Evolutionary conservation across 208 protist species (phyloP), one percentile per base, ranked within the genome.

Genomic region (Jaenimonas drosophilae): DNA sequence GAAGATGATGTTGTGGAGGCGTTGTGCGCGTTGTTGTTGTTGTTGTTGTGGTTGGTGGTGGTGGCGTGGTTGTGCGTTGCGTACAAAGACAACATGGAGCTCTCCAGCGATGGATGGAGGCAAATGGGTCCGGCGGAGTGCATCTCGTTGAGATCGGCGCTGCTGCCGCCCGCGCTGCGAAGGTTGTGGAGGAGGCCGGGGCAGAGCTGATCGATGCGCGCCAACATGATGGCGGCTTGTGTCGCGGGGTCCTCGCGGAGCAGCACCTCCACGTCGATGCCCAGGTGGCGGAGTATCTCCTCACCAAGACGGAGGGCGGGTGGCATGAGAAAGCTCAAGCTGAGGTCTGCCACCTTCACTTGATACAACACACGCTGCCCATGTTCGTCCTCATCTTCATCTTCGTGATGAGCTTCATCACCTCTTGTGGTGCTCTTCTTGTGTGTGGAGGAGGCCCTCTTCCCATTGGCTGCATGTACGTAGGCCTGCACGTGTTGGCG

Each of bases 261-360:
- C 36, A 17, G n/a, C n/a, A 19, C n/a, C 14, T 41, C 9, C 7
- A 24, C 36, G 14, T 17, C 16, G n/a, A 41, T 14, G 4, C 14
- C 4, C 36, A 24, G 36, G 9, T 17, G 36, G n/a, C 23, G 36
- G 36, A 74, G 23, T 40, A 29, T 48, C 14, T 33, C 53, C 42
- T 63, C 53, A 5, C 64, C 66, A 14, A 43, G 32, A 0, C 64
- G 64, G 49, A 70, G 49, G 17, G 46, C 56, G 16, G 55, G 65
- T 6, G 69, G 69, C 27, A 74, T 49, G 24, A 83, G 41, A 27
- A 76, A 66, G 40, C 62, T 70, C 4, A 66, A 54, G 6, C 65
- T 62, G 34, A 75, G 66, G 43, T 72, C 65, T 1, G 59, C 58
- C 2, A 83, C 42, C 27, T 71, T 58, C 17, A 78, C 61, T 19